Conservation (phyloP, 225 moss, liverwort and hornwort species). For the Sphagnum tenellum region DNA sequence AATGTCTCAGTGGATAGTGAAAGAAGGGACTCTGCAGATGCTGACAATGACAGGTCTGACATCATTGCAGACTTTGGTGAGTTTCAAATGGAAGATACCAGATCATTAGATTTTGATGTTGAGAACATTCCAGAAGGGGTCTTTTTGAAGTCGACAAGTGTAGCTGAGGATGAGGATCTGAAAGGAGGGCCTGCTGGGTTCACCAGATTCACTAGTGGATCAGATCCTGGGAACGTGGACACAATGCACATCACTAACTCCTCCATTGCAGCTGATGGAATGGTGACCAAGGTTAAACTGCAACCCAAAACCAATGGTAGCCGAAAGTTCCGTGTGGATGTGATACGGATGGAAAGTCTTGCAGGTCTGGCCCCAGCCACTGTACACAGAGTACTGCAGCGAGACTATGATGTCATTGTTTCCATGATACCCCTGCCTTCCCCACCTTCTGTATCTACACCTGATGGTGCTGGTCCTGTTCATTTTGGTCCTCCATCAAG, state of each 20-base stretch:
- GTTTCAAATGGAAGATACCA: constrained; percentile 57
- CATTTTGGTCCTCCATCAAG: constrained; percentile 97
- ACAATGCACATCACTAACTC: constrained; percentile 16
- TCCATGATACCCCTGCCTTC: constrained; percentile 95
- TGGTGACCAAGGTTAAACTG: constrained; percentile 29
- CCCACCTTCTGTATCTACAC: constrained; percentile 82
- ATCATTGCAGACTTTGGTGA: constrained; percentile 19
- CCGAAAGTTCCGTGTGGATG: constrained; percentile 77
- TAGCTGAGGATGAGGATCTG: constrained; percentile 11
- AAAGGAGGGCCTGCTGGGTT: constrained; percentile 10
- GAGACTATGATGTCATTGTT: constrained; percentile 94
- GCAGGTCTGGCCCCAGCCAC: constrained; percentile 87
- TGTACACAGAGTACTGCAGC: constrained; percentile 75
- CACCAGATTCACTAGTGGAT: neutral
- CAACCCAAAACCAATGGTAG: constrained; percentile 22
- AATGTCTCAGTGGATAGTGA: constrained; percentile 40
- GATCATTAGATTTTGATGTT: constrained; percentile 15
- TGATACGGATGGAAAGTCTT: constrained; percentile 92
- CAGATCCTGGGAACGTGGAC: constrained; percentile 8
- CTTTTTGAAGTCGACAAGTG: neutral
- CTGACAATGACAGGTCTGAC: neutral
- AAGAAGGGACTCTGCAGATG: constrained; percentile 16
- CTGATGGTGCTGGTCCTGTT: constrained; percentile 80
- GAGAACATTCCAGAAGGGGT: too few relatives aligned
- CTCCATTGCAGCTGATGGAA: constrained; percentile 27